phyloP scores from a whole-genome alignment of 306 rosid species.

The Urtica urens region DNA sequence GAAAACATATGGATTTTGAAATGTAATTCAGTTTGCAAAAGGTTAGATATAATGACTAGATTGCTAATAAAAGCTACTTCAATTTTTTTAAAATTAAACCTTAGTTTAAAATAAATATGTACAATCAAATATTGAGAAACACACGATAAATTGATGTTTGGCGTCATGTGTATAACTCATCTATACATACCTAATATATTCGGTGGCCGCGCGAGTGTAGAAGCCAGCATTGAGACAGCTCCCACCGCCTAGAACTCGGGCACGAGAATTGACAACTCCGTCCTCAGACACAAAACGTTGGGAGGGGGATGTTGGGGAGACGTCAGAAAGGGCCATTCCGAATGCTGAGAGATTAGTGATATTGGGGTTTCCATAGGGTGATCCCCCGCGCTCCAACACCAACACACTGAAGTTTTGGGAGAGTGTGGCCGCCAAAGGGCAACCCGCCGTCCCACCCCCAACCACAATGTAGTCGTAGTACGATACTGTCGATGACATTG shows the following conservation, averaged over 20 bases:
- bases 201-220: constrained; percentile 50
- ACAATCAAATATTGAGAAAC: too few relatives aligned
- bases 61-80: too few relatives aligned
- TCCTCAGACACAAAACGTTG: constrained; percentile 75
- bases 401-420: constrained; percentile 59
- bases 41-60: too few relatives aligned
- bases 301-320: constrained; percentile 54
- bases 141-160: too few relatives aligned
- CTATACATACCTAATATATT: constrained; percentile 27
- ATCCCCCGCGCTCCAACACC: constrained; percentile 63
- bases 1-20: too few relatives aligned
- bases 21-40: too few relatives aligned
- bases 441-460: constrained; percentile 81
- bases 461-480: constrained; percentile 66
- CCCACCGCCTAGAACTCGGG: constrained; percentile 70
- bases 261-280: constrained; percentile 66
- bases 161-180: not conserved
- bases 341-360: constrained; percentile 44
- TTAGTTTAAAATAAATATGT: too few relatives aligned
- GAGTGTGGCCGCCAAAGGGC: constrained; percentile 73
- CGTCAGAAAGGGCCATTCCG: constrained; percentile 48
- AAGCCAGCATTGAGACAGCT: constrained; percentile 71
- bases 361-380: constrained; percentile 69
- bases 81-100: too few relatives aligned
- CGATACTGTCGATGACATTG: constrained; percentile 29